Evolutionary conservation across 495 filamentous ascomycete species (phyloP), one percentile per base, ranked within the genome.

Genomic region (Thermochaetoides thermophila): DNA sequence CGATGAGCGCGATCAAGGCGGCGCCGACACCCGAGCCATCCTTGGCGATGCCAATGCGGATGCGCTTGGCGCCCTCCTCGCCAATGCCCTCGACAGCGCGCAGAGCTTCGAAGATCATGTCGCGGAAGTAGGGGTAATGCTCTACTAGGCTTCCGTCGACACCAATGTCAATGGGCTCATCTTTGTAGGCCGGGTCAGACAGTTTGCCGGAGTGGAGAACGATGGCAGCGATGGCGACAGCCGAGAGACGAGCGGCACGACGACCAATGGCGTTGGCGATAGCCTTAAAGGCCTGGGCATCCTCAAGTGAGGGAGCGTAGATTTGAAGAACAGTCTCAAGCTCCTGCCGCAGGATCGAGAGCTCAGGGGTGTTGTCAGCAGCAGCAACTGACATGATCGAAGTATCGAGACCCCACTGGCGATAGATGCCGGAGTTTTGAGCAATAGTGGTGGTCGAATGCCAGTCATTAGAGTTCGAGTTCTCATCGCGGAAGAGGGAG

Each of bases 21-120:
- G 86, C 86, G 17, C 86, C 86, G 29, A 95, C 86, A 33, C 86
- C 86, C 37, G 73, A 80, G 29, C 86, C 86, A 59, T 95, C 86
- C 68, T 89, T 87, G 33, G 86, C 86, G 55, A 94, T 83, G 9
- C 84, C 86, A 45, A 95, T 92, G 26, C 81, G 66, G 39, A 95
- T 71, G 53, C 73, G 77, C 55, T 78, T 74, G 34, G 87, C 82
- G 7, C 82, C 81, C 8, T 66, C 61, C 8, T 49, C 54, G 8
- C 84, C 85, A 44, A 93, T 74, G 35, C 75, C 69, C 18, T 76
- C 64, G 12, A 92, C 67, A 34, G 68, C 69, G 15, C 72, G 58
- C 32, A 94, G 53, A 16, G 80, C 79, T 44, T 84, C 79, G 16
- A 72, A 49, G 32, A 94, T 69, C 55, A 81, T 70, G 13, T 71